These are phyloP conservation scores for Suillus sp. DNA, from an alignment of 768 basidiomycete species.

Conservation along the genomic window DNA sequence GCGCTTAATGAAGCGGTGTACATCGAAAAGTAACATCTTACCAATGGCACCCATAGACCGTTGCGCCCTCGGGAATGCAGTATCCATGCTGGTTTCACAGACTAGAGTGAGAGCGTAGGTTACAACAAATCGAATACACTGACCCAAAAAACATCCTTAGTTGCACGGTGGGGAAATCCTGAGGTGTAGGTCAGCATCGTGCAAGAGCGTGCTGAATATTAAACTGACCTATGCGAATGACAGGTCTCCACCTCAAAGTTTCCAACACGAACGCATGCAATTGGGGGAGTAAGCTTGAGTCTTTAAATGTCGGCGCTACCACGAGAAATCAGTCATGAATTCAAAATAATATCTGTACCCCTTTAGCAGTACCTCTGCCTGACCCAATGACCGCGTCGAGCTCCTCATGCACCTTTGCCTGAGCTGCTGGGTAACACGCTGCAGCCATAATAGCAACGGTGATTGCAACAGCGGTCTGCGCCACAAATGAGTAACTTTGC, in stretches of 20 bases:
- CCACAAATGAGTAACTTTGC: not conserved
- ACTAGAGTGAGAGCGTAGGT: not conserved
- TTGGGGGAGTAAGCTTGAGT: not conserved
- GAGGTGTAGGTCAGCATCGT: not conserved
- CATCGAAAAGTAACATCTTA: not conserved
- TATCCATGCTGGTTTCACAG: not conserved
- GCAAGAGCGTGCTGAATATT: not conserved
- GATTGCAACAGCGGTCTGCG: not conserved
- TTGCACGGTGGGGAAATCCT: constrained; percentile 2
- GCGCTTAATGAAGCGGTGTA: not conserved
- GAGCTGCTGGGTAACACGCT: not conserved
- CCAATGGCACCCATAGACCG: not conserved
- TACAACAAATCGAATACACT: not conserved
- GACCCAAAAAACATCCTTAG: not conserved
- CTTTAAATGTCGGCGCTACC: not conserved
- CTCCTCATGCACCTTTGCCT: constrained; percentile 1
- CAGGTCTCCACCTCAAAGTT: not conserved
- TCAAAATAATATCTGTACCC: not conserved
- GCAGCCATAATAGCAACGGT: not conserved
- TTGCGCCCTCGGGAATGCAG: not conserved
- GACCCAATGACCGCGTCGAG: not conserved
- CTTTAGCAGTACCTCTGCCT: not conserved
- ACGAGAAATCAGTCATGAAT: not conserved
- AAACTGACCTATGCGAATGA: not conserved
- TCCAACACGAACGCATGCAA: not conserved